Evolutionary conservation across 2,329 filamentous ascomycete species (phyloP).

Genomic region (Huntiella moniliformis): DNA sequence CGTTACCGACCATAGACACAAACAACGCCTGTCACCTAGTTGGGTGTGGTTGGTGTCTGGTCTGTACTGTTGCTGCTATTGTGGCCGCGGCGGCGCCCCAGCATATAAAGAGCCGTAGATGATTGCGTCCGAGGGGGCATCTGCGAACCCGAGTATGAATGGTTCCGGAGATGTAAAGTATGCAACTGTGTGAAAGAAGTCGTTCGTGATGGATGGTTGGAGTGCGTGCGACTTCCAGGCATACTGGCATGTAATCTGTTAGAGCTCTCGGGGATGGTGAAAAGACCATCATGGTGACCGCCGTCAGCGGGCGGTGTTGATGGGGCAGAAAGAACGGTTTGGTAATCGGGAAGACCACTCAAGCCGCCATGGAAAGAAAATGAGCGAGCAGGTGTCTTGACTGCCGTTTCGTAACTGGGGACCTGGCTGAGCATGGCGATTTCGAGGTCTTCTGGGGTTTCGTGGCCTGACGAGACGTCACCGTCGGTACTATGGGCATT

Average conservation of each 20-base stretch:
- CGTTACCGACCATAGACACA: neutral
- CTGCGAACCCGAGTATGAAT: conserved; percentile 12
- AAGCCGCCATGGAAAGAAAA: conserved; percentile 29
- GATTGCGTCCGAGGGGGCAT: conserved; percentile 12
- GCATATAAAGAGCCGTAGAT: conserved; percentile 10
- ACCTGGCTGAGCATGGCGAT: conserved; percentile 51
- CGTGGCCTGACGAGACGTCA: conserved; percentile 29
- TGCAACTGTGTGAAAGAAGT: conserved; percentile 11
- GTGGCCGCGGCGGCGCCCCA: conserved; percentile 5
- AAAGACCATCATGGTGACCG: conserved; percentile 8
- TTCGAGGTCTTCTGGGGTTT: conserved; percentile 37
- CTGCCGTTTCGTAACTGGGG: conserved; percentile 58
- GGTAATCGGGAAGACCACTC: conserved; percentile 43
- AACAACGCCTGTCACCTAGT: neutral
- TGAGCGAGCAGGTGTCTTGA: conserved; percentile 42
- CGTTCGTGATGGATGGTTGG: conserved; percentile 10
- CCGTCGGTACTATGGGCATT: conserved; percentile 22
- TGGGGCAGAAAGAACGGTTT: conserved; percentile 31
- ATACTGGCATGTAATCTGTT: conserved; percentile 9
- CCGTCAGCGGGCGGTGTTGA: conserved; percentile 10
- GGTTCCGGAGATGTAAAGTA: conserved; percentile 10
- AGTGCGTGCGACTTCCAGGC: conserved; percentile 10
- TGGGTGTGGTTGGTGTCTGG: conserved; percentile 1
- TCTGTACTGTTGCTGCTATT: neutral
- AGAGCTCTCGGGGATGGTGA: conserved; percentile 9